Evolutionary conservation across 441 rosid genomes (phyloP).

Genomic region (Gossypium aridum): DNA sequence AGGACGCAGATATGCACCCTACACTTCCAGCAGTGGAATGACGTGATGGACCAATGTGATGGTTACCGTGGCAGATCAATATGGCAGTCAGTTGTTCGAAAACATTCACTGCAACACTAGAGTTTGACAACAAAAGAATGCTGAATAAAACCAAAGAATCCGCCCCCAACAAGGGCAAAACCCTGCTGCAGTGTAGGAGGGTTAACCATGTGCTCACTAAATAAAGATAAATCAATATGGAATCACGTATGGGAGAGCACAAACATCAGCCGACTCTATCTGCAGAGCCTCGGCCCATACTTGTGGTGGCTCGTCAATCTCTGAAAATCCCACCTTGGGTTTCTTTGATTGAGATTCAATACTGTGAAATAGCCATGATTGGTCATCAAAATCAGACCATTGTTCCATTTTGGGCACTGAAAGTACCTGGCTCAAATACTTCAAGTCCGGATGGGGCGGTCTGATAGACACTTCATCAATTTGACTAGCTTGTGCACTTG

Average conservation of each 20-base stretch:
- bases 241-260: conserved; percentile 44
- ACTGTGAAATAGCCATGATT: conserved; percentile 31
- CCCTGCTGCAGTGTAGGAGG: conserved; percentile 16
- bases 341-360: conserved; percentile 10
- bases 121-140: conserved; percentile 3
- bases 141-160: conserved; percentile 2
- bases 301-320: conserved; percentile 21
- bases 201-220: conserved; percentile 8
- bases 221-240: conserved; percentile 32
- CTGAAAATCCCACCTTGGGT: conserved; percentile 14
- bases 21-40: not conserved
- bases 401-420: conserved; percentile 36
- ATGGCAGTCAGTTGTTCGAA: not conserved
- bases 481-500: conserved; percentile 23
- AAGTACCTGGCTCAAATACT: conserved; percentile 29
- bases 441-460: conserved; percentile 39
- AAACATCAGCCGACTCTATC: conserved; percentile 36
- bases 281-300: conserved; percentile 38
- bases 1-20: not conserved
- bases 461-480: conserved; percentile 18
- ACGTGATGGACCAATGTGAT: not conserved
- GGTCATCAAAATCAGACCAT: conserved; percentile 27
- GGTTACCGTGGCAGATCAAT: not conserved
- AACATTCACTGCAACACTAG: conserved; percentile 10
- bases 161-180: conserved; percentile 8